Conservation (phyloP, 2,329 filamentous ascomycete genomes). For the Botrytis cinerea region DNA sequence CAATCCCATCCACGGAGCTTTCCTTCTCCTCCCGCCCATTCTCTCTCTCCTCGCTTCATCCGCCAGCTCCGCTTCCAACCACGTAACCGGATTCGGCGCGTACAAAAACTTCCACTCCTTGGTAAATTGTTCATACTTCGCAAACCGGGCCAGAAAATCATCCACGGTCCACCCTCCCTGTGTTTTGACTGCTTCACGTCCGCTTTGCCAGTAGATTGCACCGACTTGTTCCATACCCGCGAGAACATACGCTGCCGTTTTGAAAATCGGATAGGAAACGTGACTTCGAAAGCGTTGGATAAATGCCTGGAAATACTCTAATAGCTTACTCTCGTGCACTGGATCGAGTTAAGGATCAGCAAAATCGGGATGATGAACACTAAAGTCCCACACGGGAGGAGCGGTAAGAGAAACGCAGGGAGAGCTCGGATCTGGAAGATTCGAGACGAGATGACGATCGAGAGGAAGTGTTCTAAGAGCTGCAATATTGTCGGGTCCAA, state of each 20-base stretch:
- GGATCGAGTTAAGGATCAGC: neutral
- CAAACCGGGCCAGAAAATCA: neutral
- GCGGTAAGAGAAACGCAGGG: neutral
- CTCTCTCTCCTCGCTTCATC: conserved; percentile 7
- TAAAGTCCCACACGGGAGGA: neutral
- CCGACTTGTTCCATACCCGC: neutral
- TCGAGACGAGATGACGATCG: neutral
- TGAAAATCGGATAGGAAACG: neutral
- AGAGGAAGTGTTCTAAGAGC: neutral
- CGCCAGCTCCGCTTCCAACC: neutral
- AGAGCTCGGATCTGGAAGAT: neutral
- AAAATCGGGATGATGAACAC: neutral
- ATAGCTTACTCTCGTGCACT: neutral
- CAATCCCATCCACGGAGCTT: neutral
- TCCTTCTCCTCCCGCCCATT: neutral
- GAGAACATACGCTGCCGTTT: conserved; percentile 2
- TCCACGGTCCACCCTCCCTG: neutral
- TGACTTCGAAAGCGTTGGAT: neutral
- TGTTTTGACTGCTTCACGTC: neutral
- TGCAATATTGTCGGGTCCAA: neutral
- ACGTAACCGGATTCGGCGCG: neutral
- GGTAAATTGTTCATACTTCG: conserved; percentile 3
- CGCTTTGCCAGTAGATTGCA: neutral
- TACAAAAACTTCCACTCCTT: neutral
- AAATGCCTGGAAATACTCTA: neutral